A percentile compares a stretch with the other conserved stretches of the same genome.
Evolutionary conservation across 495 filamentous ascomycete genomes (phyloP).

Genomic region (Paragyromitra xinjiangensis): DNA sequence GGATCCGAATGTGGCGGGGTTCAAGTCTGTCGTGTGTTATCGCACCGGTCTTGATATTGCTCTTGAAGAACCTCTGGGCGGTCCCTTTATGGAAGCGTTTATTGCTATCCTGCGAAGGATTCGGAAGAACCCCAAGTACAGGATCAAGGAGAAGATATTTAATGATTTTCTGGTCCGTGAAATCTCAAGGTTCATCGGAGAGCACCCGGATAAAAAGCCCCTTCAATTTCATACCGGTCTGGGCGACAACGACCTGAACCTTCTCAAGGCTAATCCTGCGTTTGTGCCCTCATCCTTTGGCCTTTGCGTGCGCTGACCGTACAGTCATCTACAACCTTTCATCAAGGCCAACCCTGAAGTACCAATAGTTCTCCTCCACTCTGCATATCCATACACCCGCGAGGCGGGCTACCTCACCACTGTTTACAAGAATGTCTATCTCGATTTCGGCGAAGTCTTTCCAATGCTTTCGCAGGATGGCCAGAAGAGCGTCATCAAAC

Average conservation of each 20-base stretch:
- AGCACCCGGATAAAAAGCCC: slow-evolving; percentile 67
- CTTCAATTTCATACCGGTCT: slow-evolving; percentile 89
- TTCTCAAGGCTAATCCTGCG: slow-evolving; percentile 76
- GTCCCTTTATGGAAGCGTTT: slow-evolving; percentile 52
- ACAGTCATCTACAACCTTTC: slow-evolving; percentile 71
- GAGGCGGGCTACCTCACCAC: slow-evolving; percentile 84
- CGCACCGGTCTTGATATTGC: slow-evolving; percentile 74
- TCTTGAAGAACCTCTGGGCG: slow-evolving; percentile 52
- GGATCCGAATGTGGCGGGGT: slow-evolving; percentile 77
- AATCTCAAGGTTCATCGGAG: slow-evolving; percentile 64
- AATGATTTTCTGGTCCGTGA: slow-evolving; percentile 73
- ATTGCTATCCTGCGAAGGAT: slow-evolving; percentile 55
- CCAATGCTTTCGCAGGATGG: slow-evolving; percentile 81
- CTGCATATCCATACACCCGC: slow-evolving; percentile 83
- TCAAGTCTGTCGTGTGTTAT: slow-evolving; percentile 88
- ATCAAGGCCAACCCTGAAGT: slow-evolving; percentile 74
- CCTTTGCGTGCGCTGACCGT: slow-evolving; percentile 13
- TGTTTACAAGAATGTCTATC: slow-evolving; percentile 82
- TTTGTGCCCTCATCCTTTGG: slow-evolving; percentile 4
- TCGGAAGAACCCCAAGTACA: slow-evolving; percentile 57
- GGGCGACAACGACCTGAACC: slow-evolving; percentile 81
- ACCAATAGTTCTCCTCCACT: slow-evolving; percentile 82
- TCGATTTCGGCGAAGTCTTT: slow-evolving; percentile 88
- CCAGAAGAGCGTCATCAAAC: slow-evolving; percentile 75
- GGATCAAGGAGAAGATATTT: slow-evolving; percentile 70